Evolutionary conservation across 1,284 basidiomycete genomes (phyloP).

Genomic region (Fomes fomentarius): DNA sequence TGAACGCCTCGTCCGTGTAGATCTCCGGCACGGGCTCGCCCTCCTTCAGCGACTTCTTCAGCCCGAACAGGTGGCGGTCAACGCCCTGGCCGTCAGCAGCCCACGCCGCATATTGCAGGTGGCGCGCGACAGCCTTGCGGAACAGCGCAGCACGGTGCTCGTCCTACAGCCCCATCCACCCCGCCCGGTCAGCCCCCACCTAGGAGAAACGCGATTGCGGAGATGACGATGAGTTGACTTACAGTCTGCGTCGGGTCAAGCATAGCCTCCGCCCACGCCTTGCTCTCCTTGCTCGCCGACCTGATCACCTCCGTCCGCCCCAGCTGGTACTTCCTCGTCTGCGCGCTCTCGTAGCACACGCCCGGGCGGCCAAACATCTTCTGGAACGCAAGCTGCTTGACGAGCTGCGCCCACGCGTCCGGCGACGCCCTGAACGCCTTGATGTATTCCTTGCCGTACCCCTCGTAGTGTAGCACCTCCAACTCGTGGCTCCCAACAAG

Average conservation of each 20-base stretch:
- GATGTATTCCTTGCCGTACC: constrained; percentile 89
- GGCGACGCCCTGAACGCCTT: constrained; percentile 91
- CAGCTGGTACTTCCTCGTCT: constrained; percentile 91
- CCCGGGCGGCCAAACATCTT: constrained; percentile 82
- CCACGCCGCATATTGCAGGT: constrained; percentile 88
- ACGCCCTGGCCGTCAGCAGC: constrained; percentile 95
- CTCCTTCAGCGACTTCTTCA: constrained; percentile 82
- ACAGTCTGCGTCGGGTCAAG: constrained; percentile 60
- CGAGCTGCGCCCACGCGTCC: constrained; percentile 94
- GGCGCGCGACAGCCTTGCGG: constrained; percentile 78
- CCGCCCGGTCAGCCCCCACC: not conserved
- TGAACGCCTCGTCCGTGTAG: constrained; percentile 80
- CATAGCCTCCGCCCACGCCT: constrained; percentile 91
- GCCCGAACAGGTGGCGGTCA: constrained; percentile 93
- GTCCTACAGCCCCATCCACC: constrained; percentile 45
- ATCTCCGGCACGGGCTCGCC: constrained; percentile 81
- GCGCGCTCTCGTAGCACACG: constrained; percentile 92
- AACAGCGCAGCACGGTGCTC: constrained; percentile 71
- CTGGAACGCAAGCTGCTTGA: constrained; percentile 95
- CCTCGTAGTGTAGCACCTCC: constrained; percentile 86
- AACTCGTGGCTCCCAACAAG: constrained; percentile 85
- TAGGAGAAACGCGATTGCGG: no score
- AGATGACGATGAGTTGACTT: constrained; percentile 28
- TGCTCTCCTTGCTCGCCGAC: constrained; percentile 81
- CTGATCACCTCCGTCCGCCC: constrained; percentile 97